Conservation (phyloP, 2,329 filamentous ascomycete species). For the Emmonsia crescens region DNA sequence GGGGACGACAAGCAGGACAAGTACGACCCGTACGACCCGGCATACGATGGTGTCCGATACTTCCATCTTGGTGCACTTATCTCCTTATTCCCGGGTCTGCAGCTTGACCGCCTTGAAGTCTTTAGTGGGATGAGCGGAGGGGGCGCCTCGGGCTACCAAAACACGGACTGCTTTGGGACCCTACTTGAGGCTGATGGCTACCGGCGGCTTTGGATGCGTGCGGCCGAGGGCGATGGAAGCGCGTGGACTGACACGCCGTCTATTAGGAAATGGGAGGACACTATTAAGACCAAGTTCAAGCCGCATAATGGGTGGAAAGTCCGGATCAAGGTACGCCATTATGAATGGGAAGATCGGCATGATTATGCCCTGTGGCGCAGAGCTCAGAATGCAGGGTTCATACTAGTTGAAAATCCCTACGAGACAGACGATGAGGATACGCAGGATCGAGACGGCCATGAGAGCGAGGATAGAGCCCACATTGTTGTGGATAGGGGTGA, state of each 20-base stretch:
- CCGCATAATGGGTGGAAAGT: background rate
- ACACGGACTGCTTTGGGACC: background rate
- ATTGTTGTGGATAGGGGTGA: background rate
- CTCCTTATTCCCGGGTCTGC: background rate
- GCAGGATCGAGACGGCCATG: background rate
- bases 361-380: background rate
- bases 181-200: background rate
- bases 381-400: background rate
- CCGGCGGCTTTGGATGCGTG: background rate
- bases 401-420: background rate
- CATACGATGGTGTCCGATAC: no score
- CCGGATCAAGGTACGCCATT: background rate
- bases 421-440: background rate
- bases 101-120: background rate
- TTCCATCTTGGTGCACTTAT: background rate
- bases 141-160: background rate
- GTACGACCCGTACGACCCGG: no score
- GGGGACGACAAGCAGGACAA: no score
- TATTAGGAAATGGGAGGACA: background rate
- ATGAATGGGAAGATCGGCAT: background rate
- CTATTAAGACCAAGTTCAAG: background rate
- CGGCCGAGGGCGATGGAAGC: background rate
- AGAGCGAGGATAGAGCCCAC: background rate
- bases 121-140: background rate
- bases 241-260: background rate